Evolutionary conservation across 176 grass and related monocot species (phyloP).

Genomic region (Dactylis glomerata): DNA sequence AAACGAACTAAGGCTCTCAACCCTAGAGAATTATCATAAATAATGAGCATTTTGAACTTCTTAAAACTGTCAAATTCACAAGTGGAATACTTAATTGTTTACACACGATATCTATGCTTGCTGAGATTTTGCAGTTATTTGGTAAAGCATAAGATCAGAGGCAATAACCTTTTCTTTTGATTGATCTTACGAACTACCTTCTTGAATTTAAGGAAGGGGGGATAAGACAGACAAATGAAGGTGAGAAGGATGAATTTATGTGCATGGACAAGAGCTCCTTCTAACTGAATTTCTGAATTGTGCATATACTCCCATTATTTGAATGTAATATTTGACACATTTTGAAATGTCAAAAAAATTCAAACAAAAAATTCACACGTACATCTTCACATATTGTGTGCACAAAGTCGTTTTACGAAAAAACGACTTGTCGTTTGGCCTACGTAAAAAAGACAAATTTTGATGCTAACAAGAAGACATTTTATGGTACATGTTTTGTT

Average conservation of each 20-base stretch:
- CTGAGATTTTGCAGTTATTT: neutral
- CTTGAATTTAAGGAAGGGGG: neutral
- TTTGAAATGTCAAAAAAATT: no score
- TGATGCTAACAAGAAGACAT: no score
- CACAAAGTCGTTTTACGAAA: no score
- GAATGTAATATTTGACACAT: no score
- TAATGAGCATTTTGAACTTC: neutral
- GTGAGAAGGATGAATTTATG: neutral
- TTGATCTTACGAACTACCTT: neutral
- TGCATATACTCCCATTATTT: no score
- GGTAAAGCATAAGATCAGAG: neutral
- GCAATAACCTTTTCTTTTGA: neutral
- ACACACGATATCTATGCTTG: neutral
- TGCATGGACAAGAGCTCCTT: neutral
- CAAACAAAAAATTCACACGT: no score
- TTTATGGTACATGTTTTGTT: no score
- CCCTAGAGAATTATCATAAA: neutral
- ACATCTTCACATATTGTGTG: no score
- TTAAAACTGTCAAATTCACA: neutral
- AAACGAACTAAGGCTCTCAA: neutral
- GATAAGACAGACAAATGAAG: neutral
- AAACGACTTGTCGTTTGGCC: no score
- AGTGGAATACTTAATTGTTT: neutral
- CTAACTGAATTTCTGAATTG: neutral
- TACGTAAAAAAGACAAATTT: no score